Conservation (phyloP, 805 yeast species). For the Suhomyces faveliae region DNA sequence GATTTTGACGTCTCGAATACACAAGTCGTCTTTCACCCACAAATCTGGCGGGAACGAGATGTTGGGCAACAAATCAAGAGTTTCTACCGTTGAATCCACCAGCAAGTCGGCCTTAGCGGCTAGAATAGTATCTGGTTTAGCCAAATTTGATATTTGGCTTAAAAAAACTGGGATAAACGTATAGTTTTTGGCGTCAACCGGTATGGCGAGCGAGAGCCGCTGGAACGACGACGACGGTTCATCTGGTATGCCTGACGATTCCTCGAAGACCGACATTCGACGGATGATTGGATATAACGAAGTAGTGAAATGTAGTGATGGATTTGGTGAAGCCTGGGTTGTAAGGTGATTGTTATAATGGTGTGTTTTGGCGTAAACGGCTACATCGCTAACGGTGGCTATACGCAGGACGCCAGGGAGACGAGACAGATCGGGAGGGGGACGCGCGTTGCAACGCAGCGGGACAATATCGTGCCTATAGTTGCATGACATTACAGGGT, state of each 20-base stretch:
- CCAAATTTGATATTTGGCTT: slow-evolving; percentile 22
- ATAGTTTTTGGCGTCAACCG: slow-evolving; percentile 26
- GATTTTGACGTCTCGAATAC: slow-evolving; percentile 28
- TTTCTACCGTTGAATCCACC: not conserved
- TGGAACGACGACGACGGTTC: slow-evolving; percentile 13
- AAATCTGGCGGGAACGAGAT: slow-evolving; percentile 35
- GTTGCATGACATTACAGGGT: too few relatives aligned
- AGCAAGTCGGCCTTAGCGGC: slow-evolving; percentile 4
- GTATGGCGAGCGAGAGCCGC: slow-evolving; percentile 26
- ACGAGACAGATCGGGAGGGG: not conserved
- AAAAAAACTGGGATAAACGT: slow-evolving; percentile 26
- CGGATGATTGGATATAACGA: not conserved
- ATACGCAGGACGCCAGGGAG: not conserved
- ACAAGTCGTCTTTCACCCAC: slow-evolving; percentile 35
- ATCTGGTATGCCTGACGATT: not conserved
- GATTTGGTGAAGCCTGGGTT: not conserved
- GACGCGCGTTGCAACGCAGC: not conserved
- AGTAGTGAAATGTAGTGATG: not conserved
- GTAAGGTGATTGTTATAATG: too few relatives aligned
- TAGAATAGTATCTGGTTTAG: slow-evolving; percentile 16
- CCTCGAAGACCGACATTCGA: not conserved
- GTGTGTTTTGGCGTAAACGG: not conserved
- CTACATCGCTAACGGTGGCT: not conserved
- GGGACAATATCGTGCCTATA: too few relatives aligned
- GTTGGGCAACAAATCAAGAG: slow-evolving; percentile 31